Conservation (phyloP, 805 yeast species). For the Tanozyma kutaoensis region DNA sequence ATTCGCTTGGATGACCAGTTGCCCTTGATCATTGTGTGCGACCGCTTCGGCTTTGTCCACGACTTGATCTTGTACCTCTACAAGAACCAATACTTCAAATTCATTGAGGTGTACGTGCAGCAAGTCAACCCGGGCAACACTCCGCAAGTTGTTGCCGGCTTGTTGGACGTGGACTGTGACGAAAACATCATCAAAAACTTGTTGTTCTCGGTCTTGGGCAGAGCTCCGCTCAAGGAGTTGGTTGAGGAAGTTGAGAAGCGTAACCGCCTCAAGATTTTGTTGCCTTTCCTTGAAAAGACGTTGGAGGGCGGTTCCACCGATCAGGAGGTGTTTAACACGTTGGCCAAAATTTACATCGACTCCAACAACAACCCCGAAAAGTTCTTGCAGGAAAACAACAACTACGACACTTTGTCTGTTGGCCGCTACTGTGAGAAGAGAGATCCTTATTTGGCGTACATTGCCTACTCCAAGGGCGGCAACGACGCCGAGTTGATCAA, state of each 20-base stretch:
- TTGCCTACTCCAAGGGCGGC: slow-evolving; percentile 91
- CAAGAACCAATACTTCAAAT: slow-evolving; percentile 91
- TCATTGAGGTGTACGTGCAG: slow-evolving; percentile 95
- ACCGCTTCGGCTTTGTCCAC: slow-evolving; percentile 81
- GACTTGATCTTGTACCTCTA: slow-evolving; percentile 87
- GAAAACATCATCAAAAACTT: slow-evolving; percentile 74
- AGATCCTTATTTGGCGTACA: slow-evolving; percentile 95
- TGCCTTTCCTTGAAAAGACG: slow-evolving; percentile 88
- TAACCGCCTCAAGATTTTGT: slow-evolving; percentile 78
- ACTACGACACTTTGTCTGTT: slow-evolving; percentile 86
- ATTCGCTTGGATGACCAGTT: slow-evolving; percentile 88
- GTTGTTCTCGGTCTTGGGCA: slow-evolving; percentile 78
- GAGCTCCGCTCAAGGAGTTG: slow-evolving; percentile 82
- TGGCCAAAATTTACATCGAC: slow-evolving; percentile 96
- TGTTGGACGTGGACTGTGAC: slow-evolving; percentile 95
- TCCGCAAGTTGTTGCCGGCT: slow-evolving; percentile 92
- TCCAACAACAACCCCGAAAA: slow-evolving; percentile 96
- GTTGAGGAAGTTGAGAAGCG: slow-evolving; percentile 94
- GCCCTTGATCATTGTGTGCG: slow-evolving; percentile 93
- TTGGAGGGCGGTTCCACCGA: slow-evolving; percentile 77
- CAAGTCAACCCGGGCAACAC: slow-evolving; percentile 94
- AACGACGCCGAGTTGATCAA: slow-evolving; percentile 82
- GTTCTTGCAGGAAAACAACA: slow-evolving; percentile 81
- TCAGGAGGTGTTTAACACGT: slow-evolving; percentile 83
- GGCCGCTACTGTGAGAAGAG: slow-evolving; percentile 99